Percentiles rank a stretch among this genome's conserved stretches.
These are phyloP conservation scores for Trypanosoma vivax DNA, from an alignment of 208 protist genomes.

Conservation along the genomic window DNA sequence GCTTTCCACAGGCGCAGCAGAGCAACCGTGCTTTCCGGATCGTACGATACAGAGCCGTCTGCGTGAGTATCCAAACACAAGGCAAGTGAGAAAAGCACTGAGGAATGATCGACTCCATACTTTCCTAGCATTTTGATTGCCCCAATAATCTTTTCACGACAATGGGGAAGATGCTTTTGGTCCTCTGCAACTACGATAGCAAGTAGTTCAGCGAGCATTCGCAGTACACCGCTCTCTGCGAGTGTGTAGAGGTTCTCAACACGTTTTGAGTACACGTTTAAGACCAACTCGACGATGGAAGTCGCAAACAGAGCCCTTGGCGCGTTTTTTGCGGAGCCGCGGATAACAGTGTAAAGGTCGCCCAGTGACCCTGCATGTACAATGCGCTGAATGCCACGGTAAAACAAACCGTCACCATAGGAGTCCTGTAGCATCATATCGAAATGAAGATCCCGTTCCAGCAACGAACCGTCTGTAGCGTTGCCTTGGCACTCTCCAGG, in stretches of 20 bases:
- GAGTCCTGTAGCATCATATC: constrained; percentile 11
- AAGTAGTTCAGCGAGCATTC: constrained; percentile 9
- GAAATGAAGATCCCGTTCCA: no score
- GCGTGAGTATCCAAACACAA: constrained; percentile 13
- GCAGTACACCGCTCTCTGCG: not conserved
- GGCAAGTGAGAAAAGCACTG: constrained; percentile 11
- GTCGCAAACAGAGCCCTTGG: constrained; percentile 6
- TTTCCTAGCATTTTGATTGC: constrained; percentile 4
- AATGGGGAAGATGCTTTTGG: not conserved
- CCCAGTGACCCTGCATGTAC: constrained; percentile 15
- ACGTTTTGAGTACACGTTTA: constrained; percentile 17
- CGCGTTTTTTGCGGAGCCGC: not conserved
- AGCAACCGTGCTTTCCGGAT: not conserved
- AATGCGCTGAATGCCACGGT: constrained; percentile 16
- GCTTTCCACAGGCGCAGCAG: constrained; percentile 1
- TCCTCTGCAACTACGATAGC: constrained; percentile 6
- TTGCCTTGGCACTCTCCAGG: not conserved
- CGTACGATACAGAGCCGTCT: constrained; percentile 8
- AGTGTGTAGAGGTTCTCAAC: constrained; percentile 21
- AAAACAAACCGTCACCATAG: constrained; percentile 22
- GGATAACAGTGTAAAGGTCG: constrained; percentile 4
- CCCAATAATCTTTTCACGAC: constrained; percentile 9
- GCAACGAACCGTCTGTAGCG: not conserved
- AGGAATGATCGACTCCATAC: constrained; percentile 5
- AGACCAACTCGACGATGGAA: constrained; percentile 16